Evolutionary conservation across 2,329 filamentous ascomycete genomes (phyloP), one percentile per base, ranked within the genome.

Genomic region (Drechslerella coelobrocha): DNA sequence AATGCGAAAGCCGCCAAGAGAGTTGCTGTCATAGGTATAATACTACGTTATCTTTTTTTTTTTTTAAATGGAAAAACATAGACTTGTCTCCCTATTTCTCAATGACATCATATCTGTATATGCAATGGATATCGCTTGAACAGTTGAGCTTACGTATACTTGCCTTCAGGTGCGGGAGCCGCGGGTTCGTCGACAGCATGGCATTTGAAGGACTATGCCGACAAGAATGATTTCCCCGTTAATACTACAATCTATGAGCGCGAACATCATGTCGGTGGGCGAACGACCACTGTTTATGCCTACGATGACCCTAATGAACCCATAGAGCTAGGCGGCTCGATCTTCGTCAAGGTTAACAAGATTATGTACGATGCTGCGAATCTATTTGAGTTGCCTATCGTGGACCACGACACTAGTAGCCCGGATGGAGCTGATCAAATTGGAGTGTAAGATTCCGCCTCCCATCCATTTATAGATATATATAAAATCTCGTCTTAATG

Each of bases 191-290:
- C 92, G 1, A 83, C 92, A 1, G 92, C 94, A 0, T 96, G 94
- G 79, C 86, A 93, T 76, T 82, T 99, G 50, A 83, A 84, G 39
- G 85, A 88, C 76, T 92, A 88, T 78, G 89, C 90, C 21, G 79
- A 84, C 2, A 79, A 85, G 65, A 82, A 81, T 23, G 78, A 83
- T n/a, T 81, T 81, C 17, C 78, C 89, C 17, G 77, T 93, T 66
- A 89, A 96, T 74, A 88, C 97, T 75, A 96, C 92, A 21, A 82
- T 99, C 26, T 97, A 93, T 78, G 94, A 99, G 77, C 89, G 88
- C 74, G 87, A 86, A 14, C 78, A 82, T 29, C 90, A 72, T 12
- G 83, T 97, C 45, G 94, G 94, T 27, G 94, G 94, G 7, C 89
- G 94, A 24, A 89, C 89, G 6, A 90, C 92, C 27, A 97, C 92